Evolutionary conservation across 148 eudicot genomes (phyloP), one percentile per base, ranked within the genome.

Genomic region (Nepenthes mirabilis): DNA sequence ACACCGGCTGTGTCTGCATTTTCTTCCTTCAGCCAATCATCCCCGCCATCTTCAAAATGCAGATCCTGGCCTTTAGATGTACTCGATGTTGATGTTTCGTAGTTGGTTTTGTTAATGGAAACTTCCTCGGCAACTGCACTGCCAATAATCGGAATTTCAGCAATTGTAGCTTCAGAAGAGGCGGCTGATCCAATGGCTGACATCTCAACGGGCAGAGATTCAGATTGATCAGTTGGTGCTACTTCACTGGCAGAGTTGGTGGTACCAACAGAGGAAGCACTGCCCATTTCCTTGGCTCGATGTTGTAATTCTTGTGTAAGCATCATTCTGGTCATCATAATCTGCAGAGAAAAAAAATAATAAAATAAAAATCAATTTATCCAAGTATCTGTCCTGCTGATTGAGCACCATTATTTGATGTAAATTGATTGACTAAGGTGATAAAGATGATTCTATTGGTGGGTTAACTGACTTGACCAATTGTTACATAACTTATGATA

Each of bases 1-100:
- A n/a, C 52, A 11, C 52, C 52, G 11, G 11, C 70, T 43, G 65
- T 56, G 57, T 81, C 91, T 23, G 80, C 37, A 55, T 68, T 75
- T 66, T 86, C 99, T 72, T 89, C 99, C 70, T 86, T 81, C 43
- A 94, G 74, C 99, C 99, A 94, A 68, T 86, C 99, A 69, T 86
- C 96, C 9, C 66, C 85, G 52, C 83, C 96, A 51, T 93, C 96
- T 43, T 93, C 98, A 58, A 72, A 80, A 34, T 77, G 68, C 3
- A 65, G 64, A 32, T 73, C 77, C 23, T 58, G 49, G 36, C 37
- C 61, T 68, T 70, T 78, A 58, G 76, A 72, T 47, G 78, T 58
- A 9, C 65, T 50, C 57, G 59, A 51, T 62, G 69, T 56, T 10
- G 59, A 55, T 37, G 63, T 67, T 66, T 75, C 70, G 36, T 49